phyloP scores from a whole-genome alignment of 2,329 filamentous ascomycete genomes.

The Cyclaneusma minus region DNA sequence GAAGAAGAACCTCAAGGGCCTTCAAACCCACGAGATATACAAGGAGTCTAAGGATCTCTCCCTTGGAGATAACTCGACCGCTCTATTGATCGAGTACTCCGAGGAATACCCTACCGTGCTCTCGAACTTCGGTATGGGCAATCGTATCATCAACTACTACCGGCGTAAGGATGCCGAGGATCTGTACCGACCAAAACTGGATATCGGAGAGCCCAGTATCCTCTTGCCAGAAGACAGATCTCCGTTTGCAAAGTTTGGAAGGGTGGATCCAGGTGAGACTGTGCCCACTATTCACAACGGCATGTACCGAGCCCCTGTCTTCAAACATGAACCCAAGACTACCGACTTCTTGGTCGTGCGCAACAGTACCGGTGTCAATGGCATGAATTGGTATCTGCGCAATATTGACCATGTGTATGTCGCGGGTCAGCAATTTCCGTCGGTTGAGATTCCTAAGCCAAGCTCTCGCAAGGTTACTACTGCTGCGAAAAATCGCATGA shows the following conservation, averaged over 20 bases:
- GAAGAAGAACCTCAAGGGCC: conserved; percentile 68
- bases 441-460: conserved; percentile 80
- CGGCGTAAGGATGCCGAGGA: conserved; percentile 60
- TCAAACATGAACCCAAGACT: conserved; percentile 62
- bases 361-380: conserved; percentile 63
- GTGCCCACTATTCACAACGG: conserved; percentile 85
- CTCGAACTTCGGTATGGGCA: conserved; percentile 96
- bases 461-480: conserved; percentile 93
- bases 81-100: conserved; percentile 85
- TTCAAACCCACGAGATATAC: conserved; percentile 65
- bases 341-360: conserved; percentile 82
- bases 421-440: conserved; percentile 86
- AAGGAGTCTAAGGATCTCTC: conserved; percentile 68
- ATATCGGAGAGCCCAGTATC: conserved; percentile 78
- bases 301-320: conserved; percentile 90
- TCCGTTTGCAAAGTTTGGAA: conserved; percentile 88
- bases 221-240: conserved; percentile 89
- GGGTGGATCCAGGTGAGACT: conserved; percentile 79
- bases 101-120: conserved; percentile 85
- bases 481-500: conserved; percentile 89
- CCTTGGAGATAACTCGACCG: conserved; percentile 74
- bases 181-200: conserved; percentile 26
- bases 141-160: conserved; percentile 92
- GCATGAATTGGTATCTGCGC: conserved; percentile 67
- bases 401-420: conserved; percentile 84